A percentile compares a stretch with the other conserved stretches of the same genome.
phyloP scores from a whole-genome alignment of 768 basidiomycete genomes.

The Podaxis sp. region DNA sequence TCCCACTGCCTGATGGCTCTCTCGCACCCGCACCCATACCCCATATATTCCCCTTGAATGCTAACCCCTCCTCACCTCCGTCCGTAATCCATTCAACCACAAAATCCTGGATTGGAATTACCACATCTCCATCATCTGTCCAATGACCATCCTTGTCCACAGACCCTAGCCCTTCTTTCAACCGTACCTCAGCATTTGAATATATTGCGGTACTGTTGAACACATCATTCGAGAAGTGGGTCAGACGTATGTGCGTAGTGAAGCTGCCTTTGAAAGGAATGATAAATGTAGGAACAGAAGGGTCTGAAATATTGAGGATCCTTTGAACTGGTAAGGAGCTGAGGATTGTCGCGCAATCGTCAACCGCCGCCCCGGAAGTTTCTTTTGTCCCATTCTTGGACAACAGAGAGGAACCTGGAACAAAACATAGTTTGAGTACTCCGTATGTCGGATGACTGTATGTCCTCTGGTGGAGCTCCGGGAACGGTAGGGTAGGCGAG shows the following conservation, averaged over 20 bases:
- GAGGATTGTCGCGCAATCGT: neutral
- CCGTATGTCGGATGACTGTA: neutral
- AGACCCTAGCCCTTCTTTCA: conserved; percentile 24
- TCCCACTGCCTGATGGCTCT: conserved; percentile 28
- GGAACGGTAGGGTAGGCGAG: neutral
- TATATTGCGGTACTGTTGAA: conserved; percentile 41
- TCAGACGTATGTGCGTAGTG: conserved; percentile 35
- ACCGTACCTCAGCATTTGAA: conserved; percentile 33
- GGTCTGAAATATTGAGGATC: conserved; percentile 27
- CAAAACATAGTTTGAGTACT: neutral
- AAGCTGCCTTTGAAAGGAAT: conserved; percentile 34
- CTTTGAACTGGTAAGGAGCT: conserved; percentile 19
- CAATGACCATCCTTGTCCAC: conserved; percentile 8
- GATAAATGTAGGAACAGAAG: conserved; percentile 32
- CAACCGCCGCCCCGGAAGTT: neutral
- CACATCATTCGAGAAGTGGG: conserved; percentile 35
- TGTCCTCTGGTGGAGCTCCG: neutral
- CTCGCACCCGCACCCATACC: conserved; percentile 35
- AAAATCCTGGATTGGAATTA: conserved; percentile 34
- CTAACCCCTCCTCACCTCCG: conserved; percentile 32
- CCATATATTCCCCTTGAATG: conserved; percentile 41
- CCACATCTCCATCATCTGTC: conserved; percentile 27
- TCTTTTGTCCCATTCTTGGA: too few relatives aligned
- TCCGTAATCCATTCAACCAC: conserved; percentile 37
- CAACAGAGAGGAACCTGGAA: neutral